These are phyloP conservation scores for Aleurites moluccanus DNA, from an alignment of 441 rosid species.

Conservation along the genomic window DNA sequence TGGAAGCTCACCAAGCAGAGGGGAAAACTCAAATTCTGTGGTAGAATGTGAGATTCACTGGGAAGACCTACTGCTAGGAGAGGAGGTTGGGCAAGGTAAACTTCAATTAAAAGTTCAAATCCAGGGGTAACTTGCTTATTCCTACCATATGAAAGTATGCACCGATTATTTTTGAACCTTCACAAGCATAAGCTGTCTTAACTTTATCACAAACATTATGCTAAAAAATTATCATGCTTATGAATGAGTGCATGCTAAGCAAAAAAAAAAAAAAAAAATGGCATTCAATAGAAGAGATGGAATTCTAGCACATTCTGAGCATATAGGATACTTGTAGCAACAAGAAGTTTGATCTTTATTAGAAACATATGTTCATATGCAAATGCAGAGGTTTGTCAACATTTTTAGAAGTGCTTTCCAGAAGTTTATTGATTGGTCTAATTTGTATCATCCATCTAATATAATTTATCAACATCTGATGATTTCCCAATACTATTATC, in stretches of 20 bases:
- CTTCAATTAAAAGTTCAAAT: constrained; percentile 8
- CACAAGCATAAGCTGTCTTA: constrained; percentile 1
- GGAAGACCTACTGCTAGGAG: constrained; percentile 70
- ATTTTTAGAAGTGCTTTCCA: background rate
- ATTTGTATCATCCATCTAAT: background rate
- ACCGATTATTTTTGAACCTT: constrained; percentile 5
- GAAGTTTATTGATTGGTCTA: background rate
- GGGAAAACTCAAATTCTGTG: constrained; percentile 30
- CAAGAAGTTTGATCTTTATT: background rate
- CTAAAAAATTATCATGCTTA: background rate
- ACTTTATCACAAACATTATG: background rate
- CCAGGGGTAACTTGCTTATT: background rate
- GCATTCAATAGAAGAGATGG: background rate
- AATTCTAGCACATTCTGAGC: background rate
- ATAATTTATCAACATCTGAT: background rate
- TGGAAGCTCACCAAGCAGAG: constrained; percentile 46
- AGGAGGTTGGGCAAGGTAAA: constrained; percentile 83
- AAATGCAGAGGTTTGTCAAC: background rate
- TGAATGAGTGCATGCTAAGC: background rate
- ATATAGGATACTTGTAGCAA: background rate
- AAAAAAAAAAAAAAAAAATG: background rate
- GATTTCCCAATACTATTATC: background rate
- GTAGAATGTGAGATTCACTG: constrained; percentile 62
- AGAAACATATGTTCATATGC: background rate
- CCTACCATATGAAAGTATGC: background rate